Evolutionary conservation across 768 basidiomycete genomes (phyloP), one percentile per base, ranked within the genome.

Genomic region (Boletus edulis): DNA sequence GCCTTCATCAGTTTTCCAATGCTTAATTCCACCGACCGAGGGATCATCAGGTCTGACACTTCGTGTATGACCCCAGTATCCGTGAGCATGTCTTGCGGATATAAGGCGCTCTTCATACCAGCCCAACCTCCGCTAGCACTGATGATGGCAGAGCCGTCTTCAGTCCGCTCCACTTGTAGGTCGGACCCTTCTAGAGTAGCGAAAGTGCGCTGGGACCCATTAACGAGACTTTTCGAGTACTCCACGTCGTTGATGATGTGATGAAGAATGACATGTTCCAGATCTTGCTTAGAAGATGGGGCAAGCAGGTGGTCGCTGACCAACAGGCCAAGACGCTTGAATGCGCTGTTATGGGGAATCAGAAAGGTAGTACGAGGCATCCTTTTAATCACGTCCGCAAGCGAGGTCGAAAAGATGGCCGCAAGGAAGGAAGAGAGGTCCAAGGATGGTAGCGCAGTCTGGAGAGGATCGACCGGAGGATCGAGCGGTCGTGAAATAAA

Each of bases 11-110:
- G 79, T 70, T 98, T 98, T n/a, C 85, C 91, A 32, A 95, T 75
- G 5, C 87, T 94, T 57, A 99, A 75, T 42, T 93, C 76, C 43
- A 98, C 85, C 11, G 89, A 85, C 18, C 94, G 84, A 32, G 97
- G 97, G 52, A 99, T 82, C 67, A 94, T 76, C 46, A 94, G 75
- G 61, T 91, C 88, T 7, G 89, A 86, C 54, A 98, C 75, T 62
- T 92, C 87, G 69, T 98, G 96, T 41, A 98, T 81, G 34, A 89
- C 93, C 22, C 97, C 97, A 9, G 94, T 97, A 57, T 83, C 75
- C 0, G 95, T 97, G 49, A 99, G 80, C 37, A 83, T 73, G 69
- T 98, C 78, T 54, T 71, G 75, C n/a, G 81, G 78, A 59, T 75
- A 75, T 40, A 90, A 67, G 52, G 78, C 73, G 8, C 84, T 78